phyloP scores from a whole-genome alignment of 164 flowering plant genomes.

The Tetrastigma voinierianum region DNA sequence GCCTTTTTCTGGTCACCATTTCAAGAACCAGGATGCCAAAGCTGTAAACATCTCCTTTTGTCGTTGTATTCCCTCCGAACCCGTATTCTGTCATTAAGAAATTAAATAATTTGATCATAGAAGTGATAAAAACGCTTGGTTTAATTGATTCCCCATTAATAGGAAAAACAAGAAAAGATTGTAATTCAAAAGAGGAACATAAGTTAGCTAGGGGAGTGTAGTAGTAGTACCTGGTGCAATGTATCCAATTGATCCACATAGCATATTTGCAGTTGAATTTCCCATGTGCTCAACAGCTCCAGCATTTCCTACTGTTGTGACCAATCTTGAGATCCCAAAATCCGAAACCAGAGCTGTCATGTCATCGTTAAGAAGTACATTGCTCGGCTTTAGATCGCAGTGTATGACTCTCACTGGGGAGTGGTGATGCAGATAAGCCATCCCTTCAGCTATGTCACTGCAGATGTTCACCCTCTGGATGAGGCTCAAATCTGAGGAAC shows the following conservation, averaged over 20 bases:
- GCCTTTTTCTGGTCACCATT: conserved; percentile 55
- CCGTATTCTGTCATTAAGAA: conserved; percentile 39
- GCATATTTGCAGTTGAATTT: conserved; percentile 38
- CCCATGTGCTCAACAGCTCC: conserved; percentile 31
- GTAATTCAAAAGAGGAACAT: not conserved
- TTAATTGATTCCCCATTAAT: too few relatives aligned
- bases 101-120: not conserved
- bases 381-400: conserved; percentile 64
- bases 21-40: conserved; percentile 59
- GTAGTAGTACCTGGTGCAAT: conserved; percentile 47
- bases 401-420: conserved; percentile 52
- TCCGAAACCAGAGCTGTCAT: conserved; percentile 53
- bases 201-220: not conserved
- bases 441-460: conserved; percentile 55
- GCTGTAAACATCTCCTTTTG: conserved; percentile 61
- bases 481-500: conserved; percentile 36
- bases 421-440: conserved; percentile 61
- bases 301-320: conserved; percentile 25
- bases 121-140: too few relatives aligned
- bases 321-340: conserved; percentile 48
- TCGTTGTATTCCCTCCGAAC: conserved; percentile 37
- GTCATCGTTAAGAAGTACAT: conserved; percentile 58
- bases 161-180: not conserved
- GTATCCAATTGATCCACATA: conserved; percentile 46
- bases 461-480: conserved; percentile 43